Evolutionary conservation across 108 stramenopile species (phyloP), one percentile per base, ranked within the genome.

Genomic region (Ochromonas danica): DNA sequence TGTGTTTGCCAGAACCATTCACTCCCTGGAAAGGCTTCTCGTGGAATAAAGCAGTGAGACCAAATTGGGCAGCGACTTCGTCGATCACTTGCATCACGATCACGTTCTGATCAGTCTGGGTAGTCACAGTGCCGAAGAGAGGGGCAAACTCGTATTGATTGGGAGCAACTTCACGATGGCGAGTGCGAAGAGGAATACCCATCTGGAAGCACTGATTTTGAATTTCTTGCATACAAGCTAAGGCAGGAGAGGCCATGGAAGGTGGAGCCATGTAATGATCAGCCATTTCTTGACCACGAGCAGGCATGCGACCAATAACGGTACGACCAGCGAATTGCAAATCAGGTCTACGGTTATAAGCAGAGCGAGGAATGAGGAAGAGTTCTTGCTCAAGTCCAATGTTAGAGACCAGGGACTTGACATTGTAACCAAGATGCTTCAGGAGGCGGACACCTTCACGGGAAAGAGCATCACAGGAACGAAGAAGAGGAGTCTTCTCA

Each of bases 11-110:
- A 43, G 89, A 90, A 75, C 96, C 96, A 81, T 97, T 97, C 79
- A 97, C 88, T 77, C 93, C 90, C 65, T 93, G 90, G 90, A 97
- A 97, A 30, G 96, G 96, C 92, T 97, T 97, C 87, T 97, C 96
- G 80, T 95, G 94, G 77, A 94, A 81, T 75, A 97, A 89, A n/a
- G 93, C 94, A 28, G 93, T 90, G 71, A 97, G 85, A 57, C 96
- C 96, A 80, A 94, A 91, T 80, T 91, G 89, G 80, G 90, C 82
- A 27, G 94, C 88, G 28, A 90, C 90, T 86, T 97, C 96, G 83
- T 95, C 93, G 80, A 97, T 94, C 80, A 97, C 92, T 84, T 97
- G 93, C 94, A 97, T 95, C 40, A 94, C 92, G 91, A 94, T 91
- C 40, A 95, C 63, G 82, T 97, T 97, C 83, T 94, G 93, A 87